Conservation (phyloP, 2,329 filamentous ascomycete genomes). For the Penicillium sp. region DNA sequence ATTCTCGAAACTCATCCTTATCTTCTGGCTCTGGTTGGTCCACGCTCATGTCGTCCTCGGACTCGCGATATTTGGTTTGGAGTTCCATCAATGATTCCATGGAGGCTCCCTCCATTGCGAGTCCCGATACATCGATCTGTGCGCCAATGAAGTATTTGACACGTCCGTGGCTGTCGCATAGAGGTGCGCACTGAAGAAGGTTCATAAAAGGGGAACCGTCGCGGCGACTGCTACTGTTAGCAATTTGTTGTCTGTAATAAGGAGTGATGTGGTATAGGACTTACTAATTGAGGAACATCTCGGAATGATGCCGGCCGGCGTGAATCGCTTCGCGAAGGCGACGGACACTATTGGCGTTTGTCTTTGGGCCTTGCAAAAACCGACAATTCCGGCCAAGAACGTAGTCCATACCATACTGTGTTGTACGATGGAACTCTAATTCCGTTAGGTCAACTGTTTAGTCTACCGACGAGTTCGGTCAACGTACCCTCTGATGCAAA, state of each 20-base stretch:
- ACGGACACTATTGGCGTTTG: constrained; percentile 61
- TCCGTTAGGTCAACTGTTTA: background rate
- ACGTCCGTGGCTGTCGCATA: constrained; percentile 65
- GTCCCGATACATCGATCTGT: constrained; percentile 68
- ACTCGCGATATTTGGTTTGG: constrained; percentile 33
- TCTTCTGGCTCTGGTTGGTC: constrained; percentile 28
- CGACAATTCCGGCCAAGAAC: constrained; percentile 74
- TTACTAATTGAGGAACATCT: constrained; percentile 73
- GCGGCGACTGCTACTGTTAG: constrained; percentile 52
- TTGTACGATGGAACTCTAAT: constrained; percentile 69
- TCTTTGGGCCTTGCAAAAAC: constrained; percentile 73
- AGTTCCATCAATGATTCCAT: constrained; percentile 61
- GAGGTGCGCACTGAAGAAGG: constrained; percentile 69
- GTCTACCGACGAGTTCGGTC: background rate
- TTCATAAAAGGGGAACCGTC: constrained; percentile 78
- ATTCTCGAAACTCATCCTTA: constrained; percentile 64
- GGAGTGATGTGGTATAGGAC: constrained; percentile 21
- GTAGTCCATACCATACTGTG: constrained; percentile 72
- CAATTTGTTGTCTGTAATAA: background rate
- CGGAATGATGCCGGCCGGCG: constrained; percentile 67
- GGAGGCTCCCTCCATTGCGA: constrained; percentile 65
- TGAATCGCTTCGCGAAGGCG: constrained; percentile 62
- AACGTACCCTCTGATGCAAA: constrained; percentile 69
- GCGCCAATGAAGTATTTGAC: constrained; percentile 71
- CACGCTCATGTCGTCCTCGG: constrained; percentile 27